A percentile compares a stretch with the other conserved stretches of the same genome.
Conservation (phyloP, 331 rosid species). For the Telfairia occidentalis region DNA sequence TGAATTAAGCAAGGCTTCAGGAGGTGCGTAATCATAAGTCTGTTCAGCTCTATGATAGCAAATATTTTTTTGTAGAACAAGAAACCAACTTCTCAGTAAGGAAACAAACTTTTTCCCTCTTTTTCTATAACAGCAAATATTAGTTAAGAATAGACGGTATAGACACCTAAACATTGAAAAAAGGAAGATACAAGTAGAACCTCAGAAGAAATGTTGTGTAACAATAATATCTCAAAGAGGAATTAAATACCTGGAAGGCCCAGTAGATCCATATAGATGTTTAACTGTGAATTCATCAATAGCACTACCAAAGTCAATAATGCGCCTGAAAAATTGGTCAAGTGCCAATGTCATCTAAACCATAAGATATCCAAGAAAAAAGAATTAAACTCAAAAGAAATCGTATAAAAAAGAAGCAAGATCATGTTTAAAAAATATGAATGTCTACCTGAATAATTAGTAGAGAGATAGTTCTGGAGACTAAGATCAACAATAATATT, state of each 20-base stretch:
- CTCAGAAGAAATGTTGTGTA: background rate
- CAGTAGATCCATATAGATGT: constrained; percentile 71
- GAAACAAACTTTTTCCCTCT: no score
- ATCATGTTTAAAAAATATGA: background rate
- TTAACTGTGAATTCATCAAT: constrained; percentile 73
- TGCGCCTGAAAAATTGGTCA: constrained; percentile 48
- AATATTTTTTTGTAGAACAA: no score
- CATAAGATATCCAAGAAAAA: background rate
- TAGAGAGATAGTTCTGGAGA: background rate
- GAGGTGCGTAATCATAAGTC: constrained; percentile 78
- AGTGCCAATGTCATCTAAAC: constrained; percentile 11
- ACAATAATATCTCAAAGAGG: constrained; percentile 3
- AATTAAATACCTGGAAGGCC: constrained; percentile 73
- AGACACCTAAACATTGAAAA: background rate
- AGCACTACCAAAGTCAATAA: constrained; percentile 95
- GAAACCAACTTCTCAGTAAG: no score
- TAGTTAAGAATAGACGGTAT: background rate
- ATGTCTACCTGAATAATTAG: background rate
- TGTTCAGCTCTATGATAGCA: constrained; percentile 68
- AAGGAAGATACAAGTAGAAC: background rate
- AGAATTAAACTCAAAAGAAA: background rate
- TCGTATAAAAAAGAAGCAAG: background rate
- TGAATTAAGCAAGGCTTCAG: constrained; percentile 81
- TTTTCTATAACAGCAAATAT: constrained; percentile 18
- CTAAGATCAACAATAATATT: background rate